Evolutionary conservation across 441 rosid species (phyloP).

Genomic region (Pelargonium cotyledonis): DNA sequence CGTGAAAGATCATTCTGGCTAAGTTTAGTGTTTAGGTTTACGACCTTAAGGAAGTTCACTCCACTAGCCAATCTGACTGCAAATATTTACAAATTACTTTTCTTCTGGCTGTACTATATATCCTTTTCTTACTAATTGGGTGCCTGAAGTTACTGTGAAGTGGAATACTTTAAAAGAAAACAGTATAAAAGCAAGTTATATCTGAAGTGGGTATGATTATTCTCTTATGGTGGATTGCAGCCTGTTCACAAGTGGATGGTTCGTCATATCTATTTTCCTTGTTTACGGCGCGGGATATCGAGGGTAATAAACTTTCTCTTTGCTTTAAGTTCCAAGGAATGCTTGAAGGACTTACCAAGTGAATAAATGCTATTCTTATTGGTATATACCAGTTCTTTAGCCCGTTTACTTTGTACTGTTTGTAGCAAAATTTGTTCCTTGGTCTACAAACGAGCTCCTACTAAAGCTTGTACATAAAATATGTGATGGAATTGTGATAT

Average conservation of each 20-base stretch:
- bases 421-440: not conserved
- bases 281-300: conserved; percentile 65
- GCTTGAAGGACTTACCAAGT: not conserved
- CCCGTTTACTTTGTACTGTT: not conserved
- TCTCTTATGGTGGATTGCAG: conserved; percentile 37
- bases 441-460: not conserved
- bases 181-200: not conserved
- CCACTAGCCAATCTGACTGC: not conserved
- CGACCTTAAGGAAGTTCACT: not conserved
- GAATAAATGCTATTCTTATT: not conserved
- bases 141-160: not conserved
- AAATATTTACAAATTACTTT: not conserved
- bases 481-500: not conserved
- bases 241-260: conserved; percentile 99
- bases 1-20: not conserved
- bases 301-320: conserved; percentile 42
- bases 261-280: conserved; percentile 92
- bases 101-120: not conserved
- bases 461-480: not conserved
- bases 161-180: not conserved
- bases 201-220: conserved; percentile 19
- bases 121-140: not conserved
- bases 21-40: not conserved
- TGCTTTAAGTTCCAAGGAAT: not conserved
- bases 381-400: not conserved